phyloP scores from a whole-genome alignment of 176 grass and related monocot species.

The Olyra latifolia region DNA sequence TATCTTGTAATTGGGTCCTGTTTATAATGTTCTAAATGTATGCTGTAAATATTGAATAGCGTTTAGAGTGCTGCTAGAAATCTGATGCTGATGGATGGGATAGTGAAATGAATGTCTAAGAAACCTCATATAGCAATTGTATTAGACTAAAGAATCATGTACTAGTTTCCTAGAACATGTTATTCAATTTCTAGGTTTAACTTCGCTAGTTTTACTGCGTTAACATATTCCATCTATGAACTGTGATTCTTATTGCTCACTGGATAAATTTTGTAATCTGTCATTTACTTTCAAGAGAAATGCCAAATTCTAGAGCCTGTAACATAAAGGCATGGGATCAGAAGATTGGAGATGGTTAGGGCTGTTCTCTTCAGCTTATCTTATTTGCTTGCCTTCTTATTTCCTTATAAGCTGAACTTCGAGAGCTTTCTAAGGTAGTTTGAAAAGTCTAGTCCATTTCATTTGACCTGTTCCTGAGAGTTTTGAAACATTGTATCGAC shows the following conservation, averaged over 20 bases:
- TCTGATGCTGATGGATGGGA: background rate
- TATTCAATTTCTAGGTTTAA: background rate
- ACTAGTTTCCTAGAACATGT: background rate
- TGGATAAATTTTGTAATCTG: background rate
- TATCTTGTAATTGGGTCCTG: background rate
- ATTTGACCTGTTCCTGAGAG: no score
- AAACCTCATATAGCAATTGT: background rate
- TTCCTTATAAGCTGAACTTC: no score
- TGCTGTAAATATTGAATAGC: background rate
- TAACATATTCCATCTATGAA: background rate
- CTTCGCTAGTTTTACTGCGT: background rate
- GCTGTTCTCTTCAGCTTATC: no score
- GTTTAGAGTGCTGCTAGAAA: background rate
- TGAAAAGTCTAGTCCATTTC: no score
- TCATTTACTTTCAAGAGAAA: background rate
- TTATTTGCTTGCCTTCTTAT: no score
- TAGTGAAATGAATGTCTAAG: background rate
- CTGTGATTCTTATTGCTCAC: background rate
- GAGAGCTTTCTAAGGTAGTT: no score
- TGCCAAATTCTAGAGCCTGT: background rate
- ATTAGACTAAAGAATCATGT: background rate
- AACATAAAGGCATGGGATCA: background rate
- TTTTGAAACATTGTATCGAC: no score
- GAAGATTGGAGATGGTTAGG: background rate
- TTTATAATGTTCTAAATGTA: background rate